Base-by-base conservation (phyloP, 148 eudicot genomes). In the Rhododendron simsii region DNA sequence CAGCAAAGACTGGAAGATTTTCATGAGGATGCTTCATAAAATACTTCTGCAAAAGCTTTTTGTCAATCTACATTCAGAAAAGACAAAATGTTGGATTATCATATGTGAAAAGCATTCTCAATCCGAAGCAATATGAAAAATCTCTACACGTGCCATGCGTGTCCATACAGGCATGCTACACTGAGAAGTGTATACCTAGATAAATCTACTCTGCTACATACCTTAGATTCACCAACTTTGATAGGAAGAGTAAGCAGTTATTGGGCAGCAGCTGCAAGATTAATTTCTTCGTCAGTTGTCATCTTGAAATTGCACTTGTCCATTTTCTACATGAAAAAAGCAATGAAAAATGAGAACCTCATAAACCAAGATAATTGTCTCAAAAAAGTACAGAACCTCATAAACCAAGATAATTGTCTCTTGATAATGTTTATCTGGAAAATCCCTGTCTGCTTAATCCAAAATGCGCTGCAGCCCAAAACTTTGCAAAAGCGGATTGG, bases 221-320 rank as follows among this genome's bases (percentile, higher is more conserved):
- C 30, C 96, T 93, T 96, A 33, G 98, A 93, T 86, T 98, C 89
- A 95, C 98, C 41, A 80, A 96, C 99, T 81, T 91, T 85, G 53
- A 96, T 96, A 16, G 98, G 99, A 89, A 96, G 98, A 89, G 93
- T 92, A 77, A 95, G 87, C 84, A 94, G 95, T 91, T 96, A 95
- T 82, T 95, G 96, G 65, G 98, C 94, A 48, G 94, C 91, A 51
- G 86, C 94, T 50, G 99, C 98, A 82, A 96, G 90, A 16, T 94
- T 96, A 88, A 92, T 93, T 89, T 96, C 99, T 61, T 94, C 98
- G 57, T 93, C 90, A 63, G 92, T 91, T 30, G 94, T 92, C 81
- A 96, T 91, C 92, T 95, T 96, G 87, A 96, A 96, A 89, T 96
- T 95, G 90, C 99, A 95, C 88, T 96, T 87, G 13, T 94, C 95